Percentiles rank a stretch among this genome's conserved stretches.
These are phyloP conservation scores for Linum usitatissimum DNA, from an alignment of 345 rosid genomes.

Conservation along the genomic window DNA sequence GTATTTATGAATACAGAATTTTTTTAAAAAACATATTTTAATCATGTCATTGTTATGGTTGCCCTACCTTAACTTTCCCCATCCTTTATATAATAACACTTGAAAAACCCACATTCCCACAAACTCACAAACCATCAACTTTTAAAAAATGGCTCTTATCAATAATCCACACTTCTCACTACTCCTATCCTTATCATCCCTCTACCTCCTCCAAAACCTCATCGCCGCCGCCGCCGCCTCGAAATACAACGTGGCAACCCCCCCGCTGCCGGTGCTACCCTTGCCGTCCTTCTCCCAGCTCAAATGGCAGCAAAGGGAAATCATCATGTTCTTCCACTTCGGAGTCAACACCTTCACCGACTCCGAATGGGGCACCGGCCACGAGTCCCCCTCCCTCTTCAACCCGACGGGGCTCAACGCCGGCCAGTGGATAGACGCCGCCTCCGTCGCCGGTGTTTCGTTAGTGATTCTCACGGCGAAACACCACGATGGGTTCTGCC, in stretches of 20 bases:
- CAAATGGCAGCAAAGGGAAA: conserved; percentile 65
- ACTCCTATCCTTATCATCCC: too few relatives aligned
- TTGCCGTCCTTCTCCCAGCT: conserved; percentile 54
- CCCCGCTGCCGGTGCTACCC: conserved; percentile 56
- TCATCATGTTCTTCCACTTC: conserved; percentile 71
- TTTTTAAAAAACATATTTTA: too few relatives aligned
- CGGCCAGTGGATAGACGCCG: conserved; percentile 42
- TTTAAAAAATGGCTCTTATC: too few relatives aligned
- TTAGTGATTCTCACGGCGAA: conserved; percentile 60
- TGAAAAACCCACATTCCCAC: too few relatives aligned
- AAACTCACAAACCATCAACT: too few relatives aligned
- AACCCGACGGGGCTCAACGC: conserved; percentile 38
- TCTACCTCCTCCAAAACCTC: neutral
- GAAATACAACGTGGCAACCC: conserved; percentile 24
- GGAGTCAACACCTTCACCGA: conserved; percentile 75
- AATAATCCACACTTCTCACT: neutral
- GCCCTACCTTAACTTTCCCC: too few relatives aligned
- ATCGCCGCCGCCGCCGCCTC: neutral
- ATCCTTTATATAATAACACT: too few relatives aligned
- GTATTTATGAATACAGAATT: too few relatives aligned
- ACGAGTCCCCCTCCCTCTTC: conserved; percentile 45
- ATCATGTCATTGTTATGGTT: too few relatives aligned
- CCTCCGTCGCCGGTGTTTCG: conserved; percentile 43
- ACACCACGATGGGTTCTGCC: conserved; percentile 76
- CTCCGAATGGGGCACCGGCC: conserved; percentile 70